A percentile compares a stretch with the other conserved stretches of the same genome.
Conservation (phyloP, 2,329 filamentous ascomycete species). For the Eutypella sp. region DNA sequence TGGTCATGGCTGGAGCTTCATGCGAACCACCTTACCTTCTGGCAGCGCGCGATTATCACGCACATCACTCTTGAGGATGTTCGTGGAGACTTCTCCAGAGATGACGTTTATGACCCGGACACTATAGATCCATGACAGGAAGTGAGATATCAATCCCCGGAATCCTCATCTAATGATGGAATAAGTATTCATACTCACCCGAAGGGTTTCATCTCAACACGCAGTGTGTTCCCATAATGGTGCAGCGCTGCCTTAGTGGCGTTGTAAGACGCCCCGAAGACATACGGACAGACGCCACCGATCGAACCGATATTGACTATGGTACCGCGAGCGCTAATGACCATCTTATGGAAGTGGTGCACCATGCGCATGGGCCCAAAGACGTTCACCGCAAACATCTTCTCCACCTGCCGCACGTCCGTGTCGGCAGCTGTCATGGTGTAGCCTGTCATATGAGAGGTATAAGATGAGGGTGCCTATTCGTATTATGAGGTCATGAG, state of each 20-base stretch:
- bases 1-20: too few relatives aligned
- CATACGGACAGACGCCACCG: not conserved
- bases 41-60: not conserved
- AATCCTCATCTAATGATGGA: too few relatives aligned
- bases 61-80: not conserved
- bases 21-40: too few relatives aligned
- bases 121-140: too few relatives aligned
- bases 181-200: too few relatives aligned
- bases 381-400: constrained; percentile 6
- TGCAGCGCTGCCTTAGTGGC: not conserved
- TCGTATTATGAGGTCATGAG: too few relatives aligned
- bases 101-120: not conserved
- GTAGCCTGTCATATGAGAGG: too few relatives aligned
- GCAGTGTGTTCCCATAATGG: not conserved
- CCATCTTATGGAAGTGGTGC: not conserved
- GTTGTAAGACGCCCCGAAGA: not conserved
- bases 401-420: constrained; percentile 3
- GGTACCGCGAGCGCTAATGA: not conserved
- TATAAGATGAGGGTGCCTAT: too few relatives aligned
- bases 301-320: not conserved
- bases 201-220: not conserved
- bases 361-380: constrained; percentile 5
- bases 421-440: constrained; percentile 4
- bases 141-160: too few relatives aligned
- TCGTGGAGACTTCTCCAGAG: not conserved